Percentiles rank a stretch among this genome's conserved stretches.
phyloP scores from a whole-genome alignment of 2,329 filamentous ascomycete species.

The Colletotrichum sansevieriae region DNA sequence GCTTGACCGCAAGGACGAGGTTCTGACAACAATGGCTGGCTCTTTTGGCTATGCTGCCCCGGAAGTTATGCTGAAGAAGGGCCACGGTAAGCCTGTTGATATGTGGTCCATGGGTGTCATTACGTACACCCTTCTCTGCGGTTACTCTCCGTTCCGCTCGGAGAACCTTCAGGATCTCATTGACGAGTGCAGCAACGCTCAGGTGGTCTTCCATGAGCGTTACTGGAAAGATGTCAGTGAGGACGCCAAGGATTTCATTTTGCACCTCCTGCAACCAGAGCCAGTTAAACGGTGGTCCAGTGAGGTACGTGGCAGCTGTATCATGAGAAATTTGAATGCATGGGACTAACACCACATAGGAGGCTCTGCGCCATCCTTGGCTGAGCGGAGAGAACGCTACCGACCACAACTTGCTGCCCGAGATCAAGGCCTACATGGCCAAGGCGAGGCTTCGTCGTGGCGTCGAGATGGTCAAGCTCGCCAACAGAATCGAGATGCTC shows the following conservation, averaged over 20 bases:
- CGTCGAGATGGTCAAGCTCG: conserved; percentile 95
- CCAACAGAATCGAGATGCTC: conserved; percentile 94
- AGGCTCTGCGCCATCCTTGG: conserved; percentile 87
- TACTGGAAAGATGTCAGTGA: conserved; percentile 99
- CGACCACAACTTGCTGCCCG: conserved; percentile 96
- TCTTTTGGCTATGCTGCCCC: conserved; percentile 98
- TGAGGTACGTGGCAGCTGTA: conserved; percentile 64
- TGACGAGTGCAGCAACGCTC: conserved; percentile 87
- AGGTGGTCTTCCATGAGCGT: conserved; percentile 94
- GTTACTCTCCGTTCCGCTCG: conserved; percentile 97
- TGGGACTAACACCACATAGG: conserved; percentile 56
- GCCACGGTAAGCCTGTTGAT: conserved; percentile 97
- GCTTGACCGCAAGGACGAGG: conserved; percentile 89
- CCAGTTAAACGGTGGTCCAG: conserved; percentile 83
- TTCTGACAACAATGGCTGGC: conserved; percentile 97
- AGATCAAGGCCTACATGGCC: conserved; percentile 94
- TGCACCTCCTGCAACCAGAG: conserved; percentile 81
- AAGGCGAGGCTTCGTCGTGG: conserved; percentile 91
- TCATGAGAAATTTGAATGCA: neutral
- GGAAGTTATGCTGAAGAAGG: conserved; percentile 97
- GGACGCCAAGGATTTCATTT: conserved; percentile 96
- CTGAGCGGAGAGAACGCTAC: conserved; percentile 91
- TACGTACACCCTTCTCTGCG: conserved; percentile 97
- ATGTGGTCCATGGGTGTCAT: conserved; percentile 99
- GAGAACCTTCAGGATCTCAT: conserved; percentile 94